Evolutionary conservation across 2,329 filamentous ascomycete species (phyloP).

Genomic region (Lomentospora prolificans): DNA sequence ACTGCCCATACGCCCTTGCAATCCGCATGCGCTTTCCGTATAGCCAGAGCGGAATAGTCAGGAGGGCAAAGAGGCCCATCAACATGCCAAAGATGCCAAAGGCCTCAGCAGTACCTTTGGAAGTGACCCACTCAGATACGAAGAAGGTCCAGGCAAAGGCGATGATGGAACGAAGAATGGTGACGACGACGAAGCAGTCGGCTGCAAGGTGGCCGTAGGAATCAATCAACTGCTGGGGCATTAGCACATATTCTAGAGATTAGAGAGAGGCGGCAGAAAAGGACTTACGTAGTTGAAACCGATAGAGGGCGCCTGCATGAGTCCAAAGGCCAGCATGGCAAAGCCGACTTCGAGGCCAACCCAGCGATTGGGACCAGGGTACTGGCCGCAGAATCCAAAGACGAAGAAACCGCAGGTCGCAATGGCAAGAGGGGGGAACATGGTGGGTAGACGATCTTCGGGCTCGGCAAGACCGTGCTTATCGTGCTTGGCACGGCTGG

Average conservation of each 20-base stretch:
- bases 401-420: conserved; percentile 23
- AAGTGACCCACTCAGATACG: conserved; percentile 34
- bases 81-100: conserved; percentile 44
- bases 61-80: conserved; percentile 35
- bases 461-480: conserved; percentile 25
- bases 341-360: conserved; percentile 23
- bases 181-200: conserved; percentile 45
- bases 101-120: conserved; percentile 31
- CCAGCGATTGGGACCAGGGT: conserved; percentile 21
- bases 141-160: conserved; percentile 47
- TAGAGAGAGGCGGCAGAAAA: neutral
- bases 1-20: conserved; percentile 16
- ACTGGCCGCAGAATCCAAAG: conserved; percentile 27
- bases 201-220: conserved; percentile 34
- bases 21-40: conserved; percentile 27
- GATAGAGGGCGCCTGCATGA: conserved; percentile 27
- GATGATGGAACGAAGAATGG: conserved; percentile 36
- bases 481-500: conserved; percentile 62
- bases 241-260: neutral
- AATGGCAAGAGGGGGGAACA: conserved; percentile 20
- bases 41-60: conserved; percentile 24
- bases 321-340: conserved; percentile 26
- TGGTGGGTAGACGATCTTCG: conserved; percentile 21
- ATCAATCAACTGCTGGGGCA: conserved; percentile 33
- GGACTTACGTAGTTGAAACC: conserved; percentile 29